Conservation (phyloP, 768 basidiomycete genomes). For the Steccherinum ochraceum region DNA sequence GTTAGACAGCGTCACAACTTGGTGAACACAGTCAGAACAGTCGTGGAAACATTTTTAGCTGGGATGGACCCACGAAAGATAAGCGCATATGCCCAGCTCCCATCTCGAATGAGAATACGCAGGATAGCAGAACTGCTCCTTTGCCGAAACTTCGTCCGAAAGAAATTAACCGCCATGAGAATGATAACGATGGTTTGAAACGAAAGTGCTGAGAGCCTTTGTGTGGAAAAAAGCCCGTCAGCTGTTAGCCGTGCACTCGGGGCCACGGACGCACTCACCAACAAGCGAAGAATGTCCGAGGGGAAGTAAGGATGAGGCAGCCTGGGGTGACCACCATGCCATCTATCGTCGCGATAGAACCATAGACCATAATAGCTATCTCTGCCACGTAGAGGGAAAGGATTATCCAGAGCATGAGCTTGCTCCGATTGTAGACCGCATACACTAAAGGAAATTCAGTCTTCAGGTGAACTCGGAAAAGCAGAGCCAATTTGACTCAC, state of each 20-base stretch:
- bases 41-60: neutral
- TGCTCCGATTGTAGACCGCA: conserved; percentile 1
- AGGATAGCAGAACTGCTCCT: conserved; percentile 2
- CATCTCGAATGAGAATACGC: conserved; percentile 6
- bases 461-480: too few relatives aligned
- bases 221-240: too few relatives aligned
- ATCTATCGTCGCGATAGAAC: too few relatives aligned
- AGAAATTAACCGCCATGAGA: conserved; percentile 9
- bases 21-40: neutral
- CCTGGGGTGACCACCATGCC: neutral
- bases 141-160: neutral
- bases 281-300: neutral
- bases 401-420: neutral
- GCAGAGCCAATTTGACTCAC: neutral
- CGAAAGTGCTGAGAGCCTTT: conserved; percentile 7
- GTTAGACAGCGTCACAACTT: neutral
- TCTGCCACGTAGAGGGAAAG: neutral
- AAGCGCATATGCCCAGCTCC: conserved; percentile 11
- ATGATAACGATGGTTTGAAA: conserved; percentile 9
- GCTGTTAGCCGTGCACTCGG: too few relatives aligned
- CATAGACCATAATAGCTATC: neutral
- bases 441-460: conserved; percentile 1
- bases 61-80: conserved; percentile 6
- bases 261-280: too few relatives aligned
- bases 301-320: conserved; percentile 8